Percentiles rank a stretch among this genome's conserved stretches.
Conservation (phyloP, 2,329 filamentous ascomycete species). For the Ambrosiella xylebori region DNA sequence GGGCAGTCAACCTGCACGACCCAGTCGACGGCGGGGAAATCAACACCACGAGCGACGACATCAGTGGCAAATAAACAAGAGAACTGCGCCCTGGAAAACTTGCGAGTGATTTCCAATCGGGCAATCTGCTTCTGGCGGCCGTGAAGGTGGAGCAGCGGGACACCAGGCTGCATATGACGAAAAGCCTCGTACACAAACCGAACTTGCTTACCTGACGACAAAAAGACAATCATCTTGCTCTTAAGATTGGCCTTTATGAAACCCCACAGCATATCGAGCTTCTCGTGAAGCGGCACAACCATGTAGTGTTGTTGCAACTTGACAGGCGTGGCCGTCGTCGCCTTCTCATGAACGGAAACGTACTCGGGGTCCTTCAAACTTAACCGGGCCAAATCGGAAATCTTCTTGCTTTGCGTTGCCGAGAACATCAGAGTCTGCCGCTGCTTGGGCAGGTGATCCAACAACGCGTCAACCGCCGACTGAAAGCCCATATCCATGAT, state of each 20-base stretch:
- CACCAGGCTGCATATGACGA: conserved; percentile 82
- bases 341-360: conserved; percentile 77
- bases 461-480: conserved; percentile 71
- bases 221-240: conserved; percentile 85
- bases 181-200: conserved; percentile 91
- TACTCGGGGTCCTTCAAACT: conserved; percentile 87
- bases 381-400: conserved; percentile 77
- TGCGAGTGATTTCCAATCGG: conserved; percentile 69
- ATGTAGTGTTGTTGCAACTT: conserved; percentile 85
- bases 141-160: conserved; percentile 80
- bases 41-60: conserved; percentile 80
- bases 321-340: conserved; percentile 61
- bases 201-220: conserved; percentile 91
- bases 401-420: conserved; percentile 86
- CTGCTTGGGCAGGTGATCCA: conserved; percentile 73
- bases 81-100: conserved; percentile 64
- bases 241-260: conserved; percentile 86
- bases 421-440: conserved; percentile 91
- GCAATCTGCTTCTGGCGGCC: conserved; percentile 86
- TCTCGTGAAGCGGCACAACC: conserved; percentile 67
- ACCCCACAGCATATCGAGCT: conserved; percentile 80
- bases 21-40: conserved; percentile 95
- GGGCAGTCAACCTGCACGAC: conserved; percentile 97
- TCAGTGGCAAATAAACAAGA: conserved; percentile 91
- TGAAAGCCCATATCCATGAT: conserved; percentile 98